Evolutionary conservation across 2,329 filamentous ascomycete species (phyloP).

Genomic region (Pseudogymnoascus sp.): DNA sequence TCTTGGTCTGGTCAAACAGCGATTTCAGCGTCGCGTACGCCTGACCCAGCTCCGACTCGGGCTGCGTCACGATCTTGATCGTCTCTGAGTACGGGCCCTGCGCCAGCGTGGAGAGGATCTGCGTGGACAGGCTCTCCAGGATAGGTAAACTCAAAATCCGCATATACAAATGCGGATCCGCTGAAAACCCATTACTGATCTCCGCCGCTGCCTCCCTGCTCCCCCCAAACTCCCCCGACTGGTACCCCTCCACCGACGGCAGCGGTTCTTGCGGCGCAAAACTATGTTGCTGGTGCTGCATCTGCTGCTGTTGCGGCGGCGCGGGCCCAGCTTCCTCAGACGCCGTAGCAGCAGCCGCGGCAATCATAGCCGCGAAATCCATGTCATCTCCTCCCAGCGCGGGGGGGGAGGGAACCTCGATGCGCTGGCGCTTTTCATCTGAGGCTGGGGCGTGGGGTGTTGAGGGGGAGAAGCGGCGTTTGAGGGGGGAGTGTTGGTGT

Average conservation of each 20-base stretch:
- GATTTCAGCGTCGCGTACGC: constrained; percentile 54
- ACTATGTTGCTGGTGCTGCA: neutral
- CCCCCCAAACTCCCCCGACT: neutral
- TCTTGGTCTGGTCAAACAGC: constrained; percentile 54
- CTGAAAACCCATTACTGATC: constrained; percentile 12
- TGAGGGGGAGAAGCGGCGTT: constrained; percentile 10
- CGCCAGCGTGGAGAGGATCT: constrained; percentile 48
- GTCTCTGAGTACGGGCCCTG: constrained; percentile 48
- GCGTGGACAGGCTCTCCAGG: constrained; percentile 51
- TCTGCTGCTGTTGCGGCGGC: neutral
- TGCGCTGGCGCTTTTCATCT: constrained; percentile 8
- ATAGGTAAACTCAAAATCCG: constrained; percentile 52
- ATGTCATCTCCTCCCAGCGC: neutral
- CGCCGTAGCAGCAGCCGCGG: constrained; percentile 15
- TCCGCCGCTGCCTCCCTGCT: too few relatives aligned
- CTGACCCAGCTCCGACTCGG: constrained; percentile 46
- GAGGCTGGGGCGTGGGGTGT: neutral
- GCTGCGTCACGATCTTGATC: constrained; percentile 46
- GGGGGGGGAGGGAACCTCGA: neutral
- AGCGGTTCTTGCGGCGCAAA: neutral
- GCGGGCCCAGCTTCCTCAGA: constrained; percentile 8
- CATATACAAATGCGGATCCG: constrained; percentile 29
- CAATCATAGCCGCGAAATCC: constrained; percentile 16
- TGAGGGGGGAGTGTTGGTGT: neutral
- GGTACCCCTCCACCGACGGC: neutral